Conservation (phyloP, 1,139 yeast species). For the Lodderomyces theae region DNA sequence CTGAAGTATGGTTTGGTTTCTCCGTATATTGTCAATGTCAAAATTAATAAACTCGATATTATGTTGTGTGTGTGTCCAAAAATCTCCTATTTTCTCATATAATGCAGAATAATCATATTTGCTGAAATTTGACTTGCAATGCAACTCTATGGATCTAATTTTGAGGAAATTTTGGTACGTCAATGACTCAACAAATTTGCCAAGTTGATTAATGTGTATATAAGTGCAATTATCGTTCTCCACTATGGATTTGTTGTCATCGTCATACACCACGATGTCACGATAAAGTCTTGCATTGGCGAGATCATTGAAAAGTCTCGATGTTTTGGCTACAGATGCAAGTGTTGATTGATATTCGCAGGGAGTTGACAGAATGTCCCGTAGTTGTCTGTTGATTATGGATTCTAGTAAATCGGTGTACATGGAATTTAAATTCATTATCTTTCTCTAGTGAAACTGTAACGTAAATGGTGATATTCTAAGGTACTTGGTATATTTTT, state of each 20-base stretch:
- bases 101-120: slow-evolving; percentile 12
- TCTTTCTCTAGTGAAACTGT: neutral
- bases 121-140: slow-evolving; percentile 15
- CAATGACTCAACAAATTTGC: slow-evolving; percentile 9
- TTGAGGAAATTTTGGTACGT: slow-evolving; percentile 9
- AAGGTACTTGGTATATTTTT: no score
- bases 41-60: slow-evolving; percentile 15
- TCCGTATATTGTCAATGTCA: slow-evolving; percentile 14
- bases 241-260: slow-evolving; percentile 12
- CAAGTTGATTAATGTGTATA: slow-evolving; percentile 12
- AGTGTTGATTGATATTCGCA: slow-evolving; percentile 7
- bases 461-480: no score
- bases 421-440: neutral
- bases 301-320: slow-evolving; percentile 7
- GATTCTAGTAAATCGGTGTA: slow-evolving; percentile 1
- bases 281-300: slow-evolving; percentile 12
- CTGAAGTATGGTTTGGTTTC: slow-evolving; percentile 14
- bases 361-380: slow-evolving; percentile 2
- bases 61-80: slow-evolving; percentile 12
- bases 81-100: slow-evolving; percentile 10
- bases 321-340: slow-evolving; percentile 10
- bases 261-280: slow-evolving; percentile 13
- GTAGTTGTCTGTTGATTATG: slow-evolving; percentile 1
- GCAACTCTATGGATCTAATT: slow-evolving; percentile 13
- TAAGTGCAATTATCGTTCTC: slow-evolving; percentile 6